Conservation (phyloP, 352 stramenopile species). For the Globisporangium megalacanthum region DNA sequence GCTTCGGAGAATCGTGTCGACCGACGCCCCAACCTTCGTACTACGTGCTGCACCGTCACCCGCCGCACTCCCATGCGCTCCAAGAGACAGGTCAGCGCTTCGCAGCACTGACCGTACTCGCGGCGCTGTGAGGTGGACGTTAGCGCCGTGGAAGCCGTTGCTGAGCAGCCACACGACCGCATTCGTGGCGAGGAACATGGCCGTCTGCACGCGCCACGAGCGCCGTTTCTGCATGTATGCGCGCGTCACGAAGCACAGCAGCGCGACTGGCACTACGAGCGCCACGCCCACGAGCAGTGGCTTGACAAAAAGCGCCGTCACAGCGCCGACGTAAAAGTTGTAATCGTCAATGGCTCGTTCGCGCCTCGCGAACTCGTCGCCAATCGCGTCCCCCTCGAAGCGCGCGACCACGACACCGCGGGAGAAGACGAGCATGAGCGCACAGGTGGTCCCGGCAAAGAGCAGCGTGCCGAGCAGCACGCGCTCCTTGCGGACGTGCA, state of each 20-base stretch:
- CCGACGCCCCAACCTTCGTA: neutral
- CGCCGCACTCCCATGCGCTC: neutral
- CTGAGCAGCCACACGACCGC: constrained; percentile 56
- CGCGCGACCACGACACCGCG: constrained; percentile 32
- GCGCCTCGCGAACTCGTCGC: neutral
- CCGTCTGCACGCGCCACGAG: constrained; percentile 14
- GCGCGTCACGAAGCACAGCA: constrained; percentile 52
- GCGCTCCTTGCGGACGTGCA: constrained; percentile 32
- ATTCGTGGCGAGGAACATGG: constrained; percentile 26
- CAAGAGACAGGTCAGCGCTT: constrained; percentile 19
- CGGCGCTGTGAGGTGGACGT: constrained; percentile 34
- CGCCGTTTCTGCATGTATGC: constrained; percentile 39
- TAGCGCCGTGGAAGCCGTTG: constrained; percentile 51
- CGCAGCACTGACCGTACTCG: constrained; percentile 20
- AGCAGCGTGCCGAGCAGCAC: constrained; percentile 26
- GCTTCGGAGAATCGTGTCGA: constrained; percentile 34
- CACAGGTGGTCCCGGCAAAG: constrained; percentile 14
- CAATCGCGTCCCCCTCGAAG: constrained; percentile 9
- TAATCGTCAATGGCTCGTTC: constrained; percentile 13
- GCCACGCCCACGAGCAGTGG: constrained; percentile 43
- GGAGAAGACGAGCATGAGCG: constrained; percentile 26
- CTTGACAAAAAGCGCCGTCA: constrained; percentile 30
- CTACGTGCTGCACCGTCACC: neutral
- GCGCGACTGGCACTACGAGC: constrained; percentile 39
- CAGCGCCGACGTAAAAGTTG: constrained; percentile 37